Conservation (phyloP, 371 early-diverging fungal species). For the Mortierella sp. region DNA sequence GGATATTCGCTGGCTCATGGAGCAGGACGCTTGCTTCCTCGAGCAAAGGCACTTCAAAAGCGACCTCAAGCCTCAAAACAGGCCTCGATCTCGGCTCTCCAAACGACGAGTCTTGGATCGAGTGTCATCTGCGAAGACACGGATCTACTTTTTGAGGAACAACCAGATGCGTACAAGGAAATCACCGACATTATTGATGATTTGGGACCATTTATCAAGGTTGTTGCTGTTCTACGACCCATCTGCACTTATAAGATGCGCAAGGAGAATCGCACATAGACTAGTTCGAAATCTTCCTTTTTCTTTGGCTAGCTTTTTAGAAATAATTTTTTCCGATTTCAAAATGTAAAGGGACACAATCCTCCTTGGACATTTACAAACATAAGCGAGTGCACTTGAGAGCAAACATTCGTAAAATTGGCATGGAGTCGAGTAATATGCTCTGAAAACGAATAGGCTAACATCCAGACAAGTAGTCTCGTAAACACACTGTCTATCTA, state of each 20-base stretch:
- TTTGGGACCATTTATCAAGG: constrained; percentile 50
- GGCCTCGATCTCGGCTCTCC: constrained; percentile 48
- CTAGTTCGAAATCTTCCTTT: too few species aligned
- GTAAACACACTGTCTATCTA: too few species aligned
- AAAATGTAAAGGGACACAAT: too few species aligned
- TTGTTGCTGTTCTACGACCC: constrained; percentile 60
- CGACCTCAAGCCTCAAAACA: constrained; percentile 40
- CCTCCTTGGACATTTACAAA: too few species aligned
- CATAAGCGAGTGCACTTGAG: too few species aligned
- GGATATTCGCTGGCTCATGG: constrained; percentile 66
- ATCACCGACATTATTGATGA: constrained; percentile 60
- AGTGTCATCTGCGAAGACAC: constrained; percentile 63
- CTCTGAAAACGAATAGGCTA: too few species aligned
- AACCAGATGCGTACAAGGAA: constrained; percentile 66
- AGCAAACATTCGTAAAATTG: too few species aligned
- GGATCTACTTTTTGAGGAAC: constrained; percentile 61
- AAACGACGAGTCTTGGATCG: constrained; percentile 55
- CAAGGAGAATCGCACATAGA: constrained; percentile 26
- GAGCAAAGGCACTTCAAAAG: constrained; percentile 56
- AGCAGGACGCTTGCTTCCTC: constrained; percentile 59
- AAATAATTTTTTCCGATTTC: too few species aligned
- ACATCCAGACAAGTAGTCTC: too few species aligned
- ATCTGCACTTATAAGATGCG: constrained; percentile 66
- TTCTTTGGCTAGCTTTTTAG: too few species aligned
- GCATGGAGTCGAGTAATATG: too few species aligned